Evolutionary conservation across 345 rosid species (phyloP).

Genomic region (Populus euphratica): DNA sequence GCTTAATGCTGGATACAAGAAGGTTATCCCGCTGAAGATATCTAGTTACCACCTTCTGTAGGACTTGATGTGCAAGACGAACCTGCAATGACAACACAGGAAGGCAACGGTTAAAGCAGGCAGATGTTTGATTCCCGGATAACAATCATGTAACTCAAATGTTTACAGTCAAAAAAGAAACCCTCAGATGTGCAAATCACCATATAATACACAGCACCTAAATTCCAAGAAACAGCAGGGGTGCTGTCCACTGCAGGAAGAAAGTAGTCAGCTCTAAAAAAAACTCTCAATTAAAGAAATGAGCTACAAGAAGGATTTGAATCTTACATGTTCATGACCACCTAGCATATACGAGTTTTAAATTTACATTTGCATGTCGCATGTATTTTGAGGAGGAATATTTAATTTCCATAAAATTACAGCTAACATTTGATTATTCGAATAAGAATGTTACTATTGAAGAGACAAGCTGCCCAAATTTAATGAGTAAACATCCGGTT

Average conservation of each 20-base stretch:
- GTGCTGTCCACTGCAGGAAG: too few relatives aligned
- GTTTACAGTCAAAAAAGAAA: background rate
- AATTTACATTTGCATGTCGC: background rate
- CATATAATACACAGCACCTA: too few relatives aligned
- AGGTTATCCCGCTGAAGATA: constrained; percentile 83
- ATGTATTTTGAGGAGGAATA: background rate
- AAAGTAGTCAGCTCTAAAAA: too few relatives aligned
- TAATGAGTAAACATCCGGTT: background rate
- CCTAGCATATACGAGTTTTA: background rate
- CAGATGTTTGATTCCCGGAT: background rate
- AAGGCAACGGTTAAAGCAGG: background rate
- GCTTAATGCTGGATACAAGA: constrained; percentile 74
- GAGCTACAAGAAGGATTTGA: background rate
- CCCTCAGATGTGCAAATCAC: background rate
- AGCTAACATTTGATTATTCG: background rate
- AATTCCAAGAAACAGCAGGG: too few relatives aligned
- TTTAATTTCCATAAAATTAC: background rate
- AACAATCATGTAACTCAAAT: background rate
- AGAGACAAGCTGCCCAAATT: background rate
- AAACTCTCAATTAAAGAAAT: background rate
- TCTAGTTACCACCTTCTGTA: constrained; percentile 84
- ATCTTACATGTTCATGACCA: background rate
- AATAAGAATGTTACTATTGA: background rate
- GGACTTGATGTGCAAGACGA: constrained; percentile 85
- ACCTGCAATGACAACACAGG: constrained; percentile 45